Evolutionary conservation across 495 filamentous ascomycete genomes (phyloP).

Genomic region (Aspergillus wentii): DNA sequence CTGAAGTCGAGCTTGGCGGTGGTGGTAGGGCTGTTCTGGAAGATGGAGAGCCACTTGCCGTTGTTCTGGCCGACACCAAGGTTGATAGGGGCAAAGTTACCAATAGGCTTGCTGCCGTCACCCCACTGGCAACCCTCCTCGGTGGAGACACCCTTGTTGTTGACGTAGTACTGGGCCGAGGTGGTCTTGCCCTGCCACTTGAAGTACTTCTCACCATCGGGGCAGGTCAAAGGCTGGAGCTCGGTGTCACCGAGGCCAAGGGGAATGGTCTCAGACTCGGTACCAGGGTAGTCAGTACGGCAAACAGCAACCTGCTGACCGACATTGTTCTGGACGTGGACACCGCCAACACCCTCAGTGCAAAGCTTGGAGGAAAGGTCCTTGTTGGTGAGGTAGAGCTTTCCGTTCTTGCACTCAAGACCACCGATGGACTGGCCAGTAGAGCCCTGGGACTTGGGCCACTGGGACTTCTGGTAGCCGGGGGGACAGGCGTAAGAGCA

Average conservation of each 20-base stretch:
- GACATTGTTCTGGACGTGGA: slow-evolving; percentile 71
- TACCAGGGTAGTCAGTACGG: slow-evolving; percentile 93
- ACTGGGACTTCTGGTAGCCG: slow-evolving; percentile 91
- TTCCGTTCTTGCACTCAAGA: slow-evolving; percentile 68
- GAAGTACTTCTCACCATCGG: slow-evolving; percentile 67
- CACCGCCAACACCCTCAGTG: slow-evolving; percentile 62
- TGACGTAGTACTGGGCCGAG: slow-evolving; percentile 96
- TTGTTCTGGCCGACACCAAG: slow-evolving; percentile 70
- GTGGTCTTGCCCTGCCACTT: slow-evolving; percentile 67
- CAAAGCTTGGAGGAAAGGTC: slow-evolving; percentile 65
- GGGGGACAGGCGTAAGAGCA: slow-evolving; percentile 93
- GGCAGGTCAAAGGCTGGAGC: slow-evolving; percentile 63
- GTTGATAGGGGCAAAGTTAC: slow-evolving; percentile 90
- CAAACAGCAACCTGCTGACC: slow-evolving; percentile 64
- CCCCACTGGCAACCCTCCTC: slow-evolving; percentile 79
- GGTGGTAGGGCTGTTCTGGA: slow-evolving; percentile 63
- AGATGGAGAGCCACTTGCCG: slow-evolving; percentile 80
- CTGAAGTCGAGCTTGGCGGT: slow-evolving; percentile 63
- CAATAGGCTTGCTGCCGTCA: slow-evolving; percentile 52
- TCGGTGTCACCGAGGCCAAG: slow-evolving; percentile 53
- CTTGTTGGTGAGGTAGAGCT: slow-evolving; percentile 72
- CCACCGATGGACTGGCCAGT: slow-evolving; percentile 89
- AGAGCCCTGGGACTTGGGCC: slow-evolving; percentile 73
- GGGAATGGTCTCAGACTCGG: slow-evolving; percentile 80
- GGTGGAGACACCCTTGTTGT: slow-evolving; percentile 63